These are phyloP conservation scores for Polyrhizophydium stewartii DNA, from an alignment of 371 early-diverging fungal species.

Conservation along the genomic window DNA sequence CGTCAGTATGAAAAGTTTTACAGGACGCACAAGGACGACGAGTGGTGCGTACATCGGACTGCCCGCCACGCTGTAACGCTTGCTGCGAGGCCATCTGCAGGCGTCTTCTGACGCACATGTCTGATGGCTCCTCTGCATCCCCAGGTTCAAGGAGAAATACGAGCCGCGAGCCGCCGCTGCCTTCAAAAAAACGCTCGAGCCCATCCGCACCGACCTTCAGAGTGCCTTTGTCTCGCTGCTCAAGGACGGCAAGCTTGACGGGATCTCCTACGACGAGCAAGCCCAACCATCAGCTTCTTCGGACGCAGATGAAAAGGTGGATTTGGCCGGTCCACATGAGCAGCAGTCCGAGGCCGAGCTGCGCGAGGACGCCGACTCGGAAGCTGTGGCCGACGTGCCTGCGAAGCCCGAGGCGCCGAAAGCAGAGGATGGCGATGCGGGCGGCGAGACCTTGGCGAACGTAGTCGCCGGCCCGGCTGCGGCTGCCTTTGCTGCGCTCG, in stretches of 20 bases:
- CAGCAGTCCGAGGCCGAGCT: too few species aligned
- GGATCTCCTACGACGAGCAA: constrained; percentile 57
- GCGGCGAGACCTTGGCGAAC: too few species aligned
- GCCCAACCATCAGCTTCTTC: not conserved
- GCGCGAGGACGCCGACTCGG: too few species aligned
- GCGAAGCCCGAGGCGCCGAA: constrained; percentile 22
- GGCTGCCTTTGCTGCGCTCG: too few species aligned
- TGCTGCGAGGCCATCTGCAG: not conserved
- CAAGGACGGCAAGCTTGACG: constrained; percentile 69
- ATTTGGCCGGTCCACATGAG: too few species aligned
- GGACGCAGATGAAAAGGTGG: too few species aligned
- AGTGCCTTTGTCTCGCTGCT: constrained; percentile 60
- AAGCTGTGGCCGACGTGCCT: not conserved
- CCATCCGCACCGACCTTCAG: constrained; percentile 52
- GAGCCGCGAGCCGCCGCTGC: constrained; percentile 61
- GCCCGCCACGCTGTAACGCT: too few species aligned
- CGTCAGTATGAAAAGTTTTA: constrained; percentile 70
- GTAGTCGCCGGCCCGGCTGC: too few species aligned
- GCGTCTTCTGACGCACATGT: not conserved
- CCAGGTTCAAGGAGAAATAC: constrained; percentile 80
- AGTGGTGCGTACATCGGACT: constrained; percentile 62
- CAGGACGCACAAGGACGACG: constrained; percentile 71
- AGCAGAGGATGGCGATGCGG: too few species aligned
- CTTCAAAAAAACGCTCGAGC: constrained; percentile 52
- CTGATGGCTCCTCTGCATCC: too few species aligned